Evolutionary conservation across 2,329 filamentous ascomycete species (phyloP), one percentile per base, ranked within the genome.

Genomic region (Nothophaeocryptopus gaeumannii): DNA sequence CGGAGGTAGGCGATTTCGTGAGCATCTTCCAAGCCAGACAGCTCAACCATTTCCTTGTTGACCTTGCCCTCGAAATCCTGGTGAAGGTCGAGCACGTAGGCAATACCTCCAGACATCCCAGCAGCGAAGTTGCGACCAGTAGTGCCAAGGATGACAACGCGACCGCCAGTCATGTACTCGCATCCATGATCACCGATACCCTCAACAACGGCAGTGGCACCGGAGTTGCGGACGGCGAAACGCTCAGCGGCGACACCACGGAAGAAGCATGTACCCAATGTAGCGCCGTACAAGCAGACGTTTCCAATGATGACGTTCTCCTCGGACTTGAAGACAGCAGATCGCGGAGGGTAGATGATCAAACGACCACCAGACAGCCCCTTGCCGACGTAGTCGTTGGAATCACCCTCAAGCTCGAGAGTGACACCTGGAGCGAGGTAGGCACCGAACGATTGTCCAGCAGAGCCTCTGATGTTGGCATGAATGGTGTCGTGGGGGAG

Each of bases 81-180:
- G 69, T 92, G 82, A 66, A 93, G 86, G 66, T 97, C 92, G 29
- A 97, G 82, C 46, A 96, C 83, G 65, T 96, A 97, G 13, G 91
- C 91, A 64, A 97, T 96, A 78, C 92, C 92, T 67, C 92, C 92
- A 65, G 91, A 96, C 92, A 97, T 97, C 78, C 92, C 92, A 54
- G 92, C 92, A 63, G 91, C 92, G 67, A 97, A 97, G 78, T 97
- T 97, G 63, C 92, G 91, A 39, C 92, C 92, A 67, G 90, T 96
- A 64, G 82, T 83, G 51, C 92, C 92, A 40, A 97, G 80, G 65
- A 95, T 81, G 58, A 97, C 76, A 43, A 96, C 79, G 67, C 91
- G 89, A 67, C 92, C 92, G 69, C 92, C 92, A 65, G 92, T 96
- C 92, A 97, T 97, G 81, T 97, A 97, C 78, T 97, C 92, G 68